Base-by-base conservation (phyloP, 345 rosid species). In the Jatropha curcas region DNA sequence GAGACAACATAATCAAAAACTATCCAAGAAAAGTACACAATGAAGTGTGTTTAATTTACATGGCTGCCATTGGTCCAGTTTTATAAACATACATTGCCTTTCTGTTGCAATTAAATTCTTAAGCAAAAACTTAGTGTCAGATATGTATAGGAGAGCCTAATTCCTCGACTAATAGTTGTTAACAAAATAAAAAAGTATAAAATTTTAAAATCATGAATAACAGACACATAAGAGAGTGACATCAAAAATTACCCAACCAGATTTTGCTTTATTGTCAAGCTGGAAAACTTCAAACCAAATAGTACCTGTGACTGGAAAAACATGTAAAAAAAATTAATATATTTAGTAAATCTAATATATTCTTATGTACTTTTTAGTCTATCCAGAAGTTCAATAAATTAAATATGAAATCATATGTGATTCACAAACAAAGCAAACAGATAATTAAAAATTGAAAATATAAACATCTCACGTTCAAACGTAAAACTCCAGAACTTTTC, bases 221-320 rank as follows among this genome's bases (percentile, higher is more conserved):
- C 16, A 65, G 68, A 58, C 24, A 24, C 31, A 72, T 24, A 27
- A 76, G 72, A 53, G 56, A 65, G 78, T 45, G 56, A 81, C 72
- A 45, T 51, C 79, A 60, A 77, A 24, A 68, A 79, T 82, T 90
- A 94, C 98, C 98, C 88, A 77, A 81, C 80, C 51, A 81, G 75
- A 80, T 77, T 86, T 83, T 92, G 97, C 83, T 88, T 86, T 70
- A 90, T 79, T 34, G 89, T 89, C 87, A 94, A 92, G 88, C 94
- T 89, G 75, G 94, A 86, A 82, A 94, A 85, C 84, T 82, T 85
- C 72, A 92, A 79, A 83, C 98, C 97, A 51, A 92, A 82, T 22
- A 82, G 72, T 71, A 84, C 81, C 68, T 76, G 87, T 7, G 64
- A 90, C 96, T 90, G 89, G 53, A 81, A 73, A 74, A 67, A 72